These are phyloP conservation scores for Triticum monococcum DNA, from an alignment of 176 grass and related monocot species.

Conservation along the genomic window DNA sequence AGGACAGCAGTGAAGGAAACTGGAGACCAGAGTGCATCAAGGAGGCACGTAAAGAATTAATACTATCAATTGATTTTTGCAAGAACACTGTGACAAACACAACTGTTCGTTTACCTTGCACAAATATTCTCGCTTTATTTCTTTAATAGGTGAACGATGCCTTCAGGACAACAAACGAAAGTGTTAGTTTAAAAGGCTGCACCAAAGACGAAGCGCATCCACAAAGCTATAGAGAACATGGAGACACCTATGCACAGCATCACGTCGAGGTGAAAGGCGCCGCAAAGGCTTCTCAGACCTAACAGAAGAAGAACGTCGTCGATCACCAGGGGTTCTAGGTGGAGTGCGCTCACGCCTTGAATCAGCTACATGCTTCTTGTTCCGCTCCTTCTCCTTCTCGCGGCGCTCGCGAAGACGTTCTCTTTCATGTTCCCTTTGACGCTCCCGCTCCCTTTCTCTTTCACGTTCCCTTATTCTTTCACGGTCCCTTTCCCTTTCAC, in stretches of 20 bases:
- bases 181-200: slow-evolving; percentile 84
- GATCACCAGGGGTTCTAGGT: slow-evolving; percentile 63
- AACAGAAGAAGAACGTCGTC: slow-evolving; percentile 65
- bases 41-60: slow-evolving; percentile 26
- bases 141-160: slow-evolving; percentile 98
- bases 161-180: slow-evolving; percentile 94
- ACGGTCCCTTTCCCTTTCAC: slow-evolving; percentile 50
- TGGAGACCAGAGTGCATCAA: slow-evolving; percentile 40
- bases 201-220: slow-evolving; percentile 65
- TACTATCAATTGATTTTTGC: slow-evolving; percentile 42
- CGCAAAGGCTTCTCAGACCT: slow-evolving; percentile 66
- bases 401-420: slow-evolving; percentile 67
- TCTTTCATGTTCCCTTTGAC: slow-evolving; percentile 64
- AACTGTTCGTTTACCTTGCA: slow-evolving; percentile 94
- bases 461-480: slow-evolving; percentile 57
- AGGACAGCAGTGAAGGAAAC: slow-evolving; percentile 20
- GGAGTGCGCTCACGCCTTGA: slow-evolving; percentile 72
- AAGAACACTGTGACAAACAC: slow-evolving; percentile 47
- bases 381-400: slow-evolving; percentile 82
- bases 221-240: slow-evolving; percentile 69
- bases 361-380: slow-evolving; percentile 68
- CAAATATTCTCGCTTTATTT: slow-evolving; percentile 99
- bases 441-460: slow-evolving; percentile 58
- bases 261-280: slow-evolving; percentile 70
- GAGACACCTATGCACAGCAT: slow-evolving; percentile 90